A percentile compares a stretch with the other conserved stretches of the same genome.
These are phyloP conservation scores for Collybia nuda DNA, from an alignment of 768 basidiomycete genomes.

Conservation along the genomic window DNA sequence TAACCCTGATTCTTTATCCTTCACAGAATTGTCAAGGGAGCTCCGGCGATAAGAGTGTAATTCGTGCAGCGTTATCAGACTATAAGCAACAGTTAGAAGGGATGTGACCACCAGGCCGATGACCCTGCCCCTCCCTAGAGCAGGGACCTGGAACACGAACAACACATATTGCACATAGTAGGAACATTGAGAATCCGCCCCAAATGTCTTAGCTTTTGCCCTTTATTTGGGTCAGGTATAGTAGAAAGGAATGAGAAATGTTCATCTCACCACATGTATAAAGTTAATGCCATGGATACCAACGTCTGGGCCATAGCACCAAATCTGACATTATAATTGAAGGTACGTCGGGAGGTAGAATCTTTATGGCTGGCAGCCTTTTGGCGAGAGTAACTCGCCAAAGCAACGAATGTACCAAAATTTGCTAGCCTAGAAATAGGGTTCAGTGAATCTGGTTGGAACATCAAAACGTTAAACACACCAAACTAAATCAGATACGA, in stretches of 20 bases:
- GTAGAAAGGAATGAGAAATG: background rate
- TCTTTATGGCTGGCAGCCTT: constrained; percentile 23
- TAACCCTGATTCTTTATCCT: constrained; percentile 1
- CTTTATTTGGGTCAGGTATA: constrained; percentile 14
- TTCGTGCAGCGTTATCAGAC: constrained; percentile 33
- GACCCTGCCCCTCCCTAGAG: constrained; percentile 28
- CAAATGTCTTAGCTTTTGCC: constrained; percentile 28
- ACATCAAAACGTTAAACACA: constrained; percentile 11
- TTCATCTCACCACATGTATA: constrained; percentile 33
- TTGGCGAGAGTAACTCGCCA: constrained; percentile 40
- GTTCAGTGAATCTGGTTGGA: background rate
- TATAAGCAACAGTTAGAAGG: constrained; percentile 28
- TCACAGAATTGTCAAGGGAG: constrained; percentile 2
- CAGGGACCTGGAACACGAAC: constrained; percentile 29
- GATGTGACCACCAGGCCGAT: constrained; percentile 29
- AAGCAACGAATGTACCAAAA: constrained; percentile 38
- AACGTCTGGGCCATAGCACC: constrained; percentile 38
- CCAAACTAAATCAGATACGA: constrained; percentile 42
- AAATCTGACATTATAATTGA: constrained; percentile 34
- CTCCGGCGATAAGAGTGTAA: constrained; percentile 26
- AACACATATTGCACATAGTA: constrained; percentile 30
- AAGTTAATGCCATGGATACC: constrained; percentile 35
- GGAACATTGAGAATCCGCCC: constrained; percentile 25
- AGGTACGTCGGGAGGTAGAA: constrained; percentile 4
- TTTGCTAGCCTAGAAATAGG: constrained; percentile 34